Evolutionary conservation across 306 rosid genomes (phyloP), one percentile per base, ranked within the genome.

Genomic region (Mimosa pudica): DNA sequence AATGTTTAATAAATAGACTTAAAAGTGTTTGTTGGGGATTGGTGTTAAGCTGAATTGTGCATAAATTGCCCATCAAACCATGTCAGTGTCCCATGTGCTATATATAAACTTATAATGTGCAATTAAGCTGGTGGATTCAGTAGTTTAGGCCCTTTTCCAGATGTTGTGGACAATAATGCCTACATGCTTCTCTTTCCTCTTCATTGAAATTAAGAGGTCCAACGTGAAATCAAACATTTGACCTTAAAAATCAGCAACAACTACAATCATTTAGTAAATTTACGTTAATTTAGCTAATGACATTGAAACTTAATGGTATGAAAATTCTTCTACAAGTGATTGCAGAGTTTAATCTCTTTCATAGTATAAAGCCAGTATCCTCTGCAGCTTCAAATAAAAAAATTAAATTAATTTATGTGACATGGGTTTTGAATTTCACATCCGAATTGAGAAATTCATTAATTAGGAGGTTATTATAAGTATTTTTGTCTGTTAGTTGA

Each of bases 141-240:
- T 5, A 45, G 64, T 81, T 84, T 52, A 67, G 54, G 58, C 66
- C 9, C 9, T 1, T n/a, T 33, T 6, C 18, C 3, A 24, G 14
- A 33, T 7, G 65, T 20, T 18, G 36, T 20, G 20, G 36, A 3
- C 35, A 11, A 73, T 74, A 81, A n/a, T 8, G 63, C 8, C 10
- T n/a, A 11, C 7, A n/a, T 32, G 36, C 8, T 64, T 14, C 18
- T 46, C 13, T 33, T 8, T 69, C 60, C 64, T 41, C 52, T 80
- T 72, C 69, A 71, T 71, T 57, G 32, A 62, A 73, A 68, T 52
- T 73, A 63, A 42, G 52, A 55, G 46, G 76, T 10, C 64, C 62
- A 7, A 4, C 65, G 62, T 67, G 72, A 47, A 45, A 74, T 63
- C 60, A 77, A 54, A 45, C 75, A 57, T 48, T 76, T 65, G 55